Evolutionary conservation across 2,329 filamentous ascomycete genomes (phyloP), one percentile per base, ranked within the genome.

Genomic region (Ilyonectria robusta): DNA sequence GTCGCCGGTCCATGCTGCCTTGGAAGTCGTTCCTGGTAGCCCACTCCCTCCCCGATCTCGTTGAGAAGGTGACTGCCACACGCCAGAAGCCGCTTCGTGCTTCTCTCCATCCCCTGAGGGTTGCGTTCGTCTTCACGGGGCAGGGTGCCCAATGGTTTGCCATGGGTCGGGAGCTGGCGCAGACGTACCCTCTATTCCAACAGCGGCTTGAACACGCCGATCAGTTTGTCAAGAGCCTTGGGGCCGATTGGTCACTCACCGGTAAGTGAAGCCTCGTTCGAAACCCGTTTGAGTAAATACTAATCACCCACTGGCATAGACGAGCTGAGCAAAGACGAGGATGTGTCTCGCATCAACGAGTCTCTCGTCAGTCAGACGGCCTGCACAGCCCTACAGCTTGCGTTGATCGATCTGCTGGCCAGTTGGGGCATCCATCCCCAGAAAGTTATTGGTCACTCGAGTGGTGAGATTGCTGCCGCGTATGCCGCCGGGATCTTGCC

Each of bases 401-500:
- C 81, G 1, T 69, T 87, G 6, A 79, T 82, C 1, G 78, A 84
- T 21, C 73, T 87, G 7, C 73, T 87, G 4, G 58, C 78, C 42
- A 79, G 79, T 6, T 84, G 80, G 77, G 78, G 77, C 2, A 76
- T 86, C 9, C 63, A 59, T 6, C 82, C 84, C 0, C 40, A 69
- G 1, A 79, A 76, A 10, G 83, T 84, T 0, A 75, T 78, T 3
- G 83, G 84, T 1, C 84, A 86, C 68, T 85, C 83, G 0, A 80
- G 76, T 55, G 84, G 84, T n/a, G 84, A 86, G 62, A 85, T 85
- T 54, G 82, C 76, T 2, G 83, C 84, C 17, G 84, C 84, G 0
- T 86, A 83, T 65, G 78, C 82, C 2, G 76, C 80, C 1, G 82
- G 84, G 6, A 77, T 82, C 21, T 74, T 86, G n/a, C 79, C 79